phyloP scores from a whole-genome alignment of 441 rosid species.

The Populus trichocarpa region DNA sequence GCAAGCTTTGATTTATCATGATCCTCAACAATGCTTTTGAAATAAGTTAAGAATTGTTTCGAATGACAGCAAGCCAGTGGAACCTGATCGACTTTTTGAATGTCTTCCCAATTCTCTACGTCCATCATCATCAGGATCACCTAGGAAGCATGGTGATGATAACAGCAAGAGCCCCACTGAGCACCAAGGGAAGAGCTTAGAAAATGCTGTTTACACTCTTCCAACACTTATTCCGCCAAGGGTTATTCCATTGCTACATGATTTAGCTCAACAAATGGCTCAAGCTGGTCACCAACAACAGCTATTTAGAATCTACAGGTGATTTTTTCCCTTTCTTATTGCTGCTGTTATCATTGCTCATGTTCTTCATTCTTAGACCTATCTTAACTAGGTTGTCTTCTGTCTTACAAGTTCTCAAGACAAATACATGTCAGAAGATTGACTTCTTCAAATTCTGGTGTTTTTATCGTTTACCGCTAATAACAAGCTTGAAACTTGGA shows the following conservation, averaged over 20 bases:
- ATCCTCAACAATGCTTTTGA: neutral
- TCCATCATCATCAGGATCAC: constrained; percentile 58
- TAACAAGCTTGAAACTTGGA: neutral
- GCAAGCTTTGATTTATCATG: neutral
- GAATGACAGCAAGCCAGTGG: constrained; percentile 76
- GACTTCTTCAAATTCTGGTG: neutral
- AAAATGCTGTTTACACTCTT: constrained; percentile 58
- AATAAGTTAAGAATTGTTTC: constrained; percentile 11
- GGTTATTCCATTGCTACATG: constrained; percentile 80
- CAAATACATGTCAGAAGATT: neutral
- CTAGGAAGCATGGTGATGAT: constrained; percentile 37
- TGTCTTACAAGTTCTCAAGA: neutral
- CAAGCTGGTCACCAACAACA: constrained; percentile 95
- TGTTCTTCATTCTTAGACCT: neutral
- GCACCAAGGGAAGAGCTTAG: constrained; percentile 47
- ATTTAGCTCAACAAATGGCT: constrained; percentile 82
- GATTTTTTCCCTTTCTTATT: neutral
- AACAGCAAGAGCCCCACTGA: constrained; percentile 46
- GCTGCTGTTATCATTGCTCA: neutral
- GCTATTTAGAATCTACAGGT: constrained; percentile 77
- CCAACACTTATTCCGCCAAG: constrained; percentile 85
- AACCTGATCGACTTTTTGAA: constrained; percentile 81
- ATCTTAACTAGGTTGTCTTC: neutral
- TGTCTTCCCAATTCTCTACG: constrained; percentile 80
- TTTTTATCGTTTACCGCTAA: neutral